Evolutionary conservation across 176 grass and related monocot genomes (phyloP).

Genomic region (Thinopyrum elongatum): DNA sequence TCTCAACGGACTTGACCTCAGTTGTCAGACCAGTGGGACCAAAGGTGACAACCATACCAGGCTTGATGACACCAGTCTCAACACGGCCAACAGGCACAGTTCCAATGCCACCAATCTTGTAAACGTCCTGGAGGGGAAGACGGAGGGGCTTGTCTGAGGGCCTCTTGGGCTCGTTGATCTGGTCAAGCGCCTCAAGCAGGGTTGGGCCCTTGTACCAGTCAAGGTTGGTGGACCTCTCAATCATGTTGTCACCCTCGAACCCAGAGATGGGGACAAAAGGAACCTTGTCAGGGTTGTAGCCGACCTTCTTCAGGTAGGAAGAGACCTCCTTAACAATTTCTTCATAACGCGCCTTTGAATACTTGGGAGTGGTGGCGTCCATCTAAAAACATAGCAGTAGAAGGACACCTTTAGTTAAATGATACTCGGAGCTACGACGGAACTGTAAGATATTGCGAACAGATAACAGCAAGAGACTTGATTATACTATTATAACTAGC

Average conservation of each 20-base stretch:
- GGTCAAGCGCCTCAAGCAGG: constrained; percentile 77
- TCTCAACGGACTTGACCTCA: constrained; percentile 94
- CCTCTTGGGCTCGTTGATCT: constrained; percentile 76
- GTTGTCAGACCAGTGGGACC: constrained; percentile 71
- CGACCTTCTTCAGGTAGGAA: constrained; percentile 78
- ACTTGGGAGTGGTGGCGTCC: constrained; percentile 87
- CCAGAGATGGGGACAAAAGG: constrained; percentile 76
- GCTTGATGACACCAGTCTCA: constrained; percentile 77
- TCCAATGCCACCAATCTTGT: constrained; percentile 93
- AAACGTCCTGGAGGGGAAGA: constrained; percentile 89
- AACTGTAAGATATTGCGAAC: not conserved
- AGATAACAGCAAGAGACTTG: not conserved
- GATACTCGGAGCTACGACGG: not conserved
- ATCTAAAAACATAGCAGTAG: constrained; percentile 35
- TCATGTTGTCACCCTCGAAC: constrained; percentile 86
- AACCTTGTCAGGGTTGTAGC: constrained; percentile 79
- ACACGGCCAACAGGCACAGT: constrained; percentile 83
- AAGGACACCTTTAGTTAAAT: not conserved
- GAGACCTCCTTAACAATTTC: constrained; percentile 83
- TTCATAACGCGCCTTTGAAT: constrained; percentile 71
- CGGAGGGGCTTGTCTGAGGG: constrained; percentile 88
- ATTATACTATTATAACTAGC: not conserved
- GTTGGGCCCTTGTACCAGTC: constrained; percentile 87
- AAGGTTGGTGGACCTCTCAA: constrained; percentile 77
- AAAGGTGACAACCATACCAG: constrained; percentile 81